phyloP scores from a whole-genome alignment of 441 rosid genomes.

The Raphanus hybrid region DNA sequence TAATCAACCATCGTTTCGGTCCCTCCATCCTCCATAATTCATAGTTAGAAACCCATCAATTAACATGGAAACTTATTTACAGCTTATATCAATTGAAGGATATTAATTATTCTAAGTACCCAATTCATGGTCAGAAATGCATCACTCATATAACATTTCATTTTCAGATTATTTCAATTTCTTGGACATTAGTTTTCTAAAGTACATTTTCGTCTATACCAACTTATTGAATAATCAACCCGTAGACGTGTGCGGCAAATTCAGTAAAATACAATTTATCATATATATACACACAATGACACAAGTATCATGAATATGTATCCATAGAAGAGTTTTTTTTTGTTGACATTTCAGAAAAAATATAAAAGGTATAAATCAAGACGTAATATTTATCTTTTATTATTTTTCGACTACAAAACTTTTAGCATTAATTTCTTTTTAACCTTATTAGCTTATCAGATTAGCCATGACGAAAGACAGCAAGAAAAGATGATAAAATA shows the following conservation, averaged over 20 bases:
- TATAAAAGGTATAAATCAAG: conserved; percentile 9
- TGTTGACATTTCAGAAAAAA: conserved; percentile 20
- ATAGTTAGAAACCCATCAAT: conserved; percentile 17
- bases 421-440: conserved; percentile 38
- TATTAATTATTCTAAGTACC: background rate
- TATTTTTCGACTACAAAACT: background rate
- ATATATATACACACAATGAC: background rate
- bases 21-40: conserved; percentile 18
- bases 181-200: background rate
- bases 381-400: background rate
- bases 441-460: conserved; percentile 45
- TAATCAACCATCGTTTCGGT: conserved; percentile 25
- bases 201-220: conserved; percentile 16
- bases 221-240: conserved; percentile 29
- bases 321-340: background rate
- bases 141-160: background rate
- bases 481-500: conserved; percentile 41
- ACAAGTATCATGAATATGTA: background rate
- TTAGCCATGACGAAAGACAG: conserved; percentile 42
- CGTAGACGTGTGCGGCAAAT: conserved; percentile 35
- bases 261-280: conserved; percentile 7
- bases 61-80: background rate
- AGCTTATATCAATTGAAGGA: background rate
- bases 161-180: background rate
- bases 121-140: conserved; percentile 4